Evolutionary conservation across 768 basidiomycete genomes (phyloP), one percentile per base, ranked within the genome.

Genomic region (Boletus subcaerulescens): DNA sequence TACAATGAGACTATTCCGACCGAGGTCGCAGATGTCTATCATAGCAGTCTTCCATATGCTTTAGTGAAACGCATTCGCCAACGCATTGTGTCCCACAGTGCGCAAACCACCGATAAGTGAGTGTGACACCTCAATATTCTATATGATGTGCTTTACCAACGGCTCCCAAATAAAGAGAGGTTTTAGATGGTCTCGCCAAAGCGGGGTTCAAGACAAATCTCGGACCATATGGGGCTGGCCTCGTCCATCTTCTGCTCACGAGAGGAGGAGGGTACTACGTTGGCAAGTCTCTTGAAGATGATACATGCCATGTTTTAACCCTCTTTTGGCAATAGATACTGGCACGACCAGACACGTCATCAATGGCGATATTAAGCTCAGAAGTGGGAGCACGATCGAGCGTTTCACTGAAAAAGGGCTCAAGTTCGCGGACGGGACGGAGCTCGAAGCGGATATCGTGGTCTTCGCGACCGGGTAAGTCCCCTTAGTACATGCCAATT

Each of bases 351-450:
- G 75, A 48, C 67, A 76, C 49, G 76, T 81, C 59, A 72, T 71
- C 20, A 65, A 77, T 20, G 78, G 81, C 14, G 71, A 74, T 42
- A 80, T 83, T 70, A 79, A 79, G 59, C 59, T 83, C 64, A 81
- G 79, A 70, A 74, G 67, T 58, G 80, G 77, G 22, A 64, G 69
- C 11, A 40, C 58, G 2, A 68, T 73, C 50, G 58, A 64, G 39
- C 46, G 55, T 1, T 74, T 72, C 58, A 74, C 71, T 0, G 50
- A 65, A 46, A 60, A 63, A 11, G 64, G 71, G n/a, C 62, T 74
- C 48, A 38, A 26, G n/a, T 51, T 44, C 10, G 44, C 44, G n/a
- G 51, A 45, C 15, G 51, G 51, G 14, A 68, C 67, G 0, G 63
- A 66, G 15, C 53, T 72, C 15, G 60, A 65, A 17, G 73, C 72